These are phyloP conservation scores for Oenanthe sinensis DNA, from an alignment of 129 eudicot genomes.

Conservation along the genomic window DNA sequence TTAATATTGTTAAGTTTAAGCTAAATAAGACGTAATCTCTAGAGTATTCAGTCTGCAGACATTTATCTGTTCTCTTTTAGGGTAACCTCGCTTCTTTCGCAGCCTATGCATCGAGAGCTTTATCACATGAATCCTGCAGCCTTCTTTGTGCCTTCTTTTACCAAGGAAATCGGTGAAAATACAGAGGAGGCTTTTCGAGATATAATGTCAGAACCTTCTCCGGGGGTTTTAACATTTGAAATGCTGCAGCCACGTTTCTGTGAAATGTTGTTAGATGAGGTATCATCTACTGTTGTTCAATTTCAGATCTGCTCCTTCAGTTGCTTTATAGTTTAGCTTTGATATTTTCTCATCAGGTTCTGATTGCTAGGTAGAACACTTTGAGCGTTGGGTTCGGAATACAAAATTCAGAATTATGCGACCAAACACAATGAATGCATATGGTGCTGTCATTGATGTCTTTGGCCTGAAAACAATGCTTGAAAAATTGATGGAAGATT, in stretches of 20 bases:
- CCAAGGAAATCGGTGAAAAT: conserved; percentile 51
- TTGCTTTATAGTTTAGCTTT: conserved; percentile 34
- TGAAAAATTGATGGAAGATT: conserved; percentile 71
- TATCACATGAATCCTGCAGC: conserved; percentile 51
- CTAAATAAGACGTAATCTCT: not conserved
- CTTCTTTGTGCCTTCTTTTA: conserved; percentile 74
- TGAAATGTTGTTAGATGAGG: conserved; percentile 77
- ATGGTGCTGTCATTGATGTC: conserved; percentile 90
- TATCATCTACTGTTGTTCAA: conserved; percentile 19
- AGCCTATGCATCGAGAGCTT: conserved; percentile 73
- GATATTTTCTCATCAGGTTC: conserved; percentile 39
- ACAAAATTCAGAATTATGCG: conserved; percentile 77
- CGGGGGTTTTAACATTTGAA: conserved; percentile 66
- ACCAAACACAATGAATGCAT: conserved; percentile 83
- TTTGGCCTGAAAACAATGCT: conserved; percentile 89
- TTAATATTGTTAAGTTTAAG: not conserved
- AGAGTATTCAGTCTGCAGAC: not conserved
- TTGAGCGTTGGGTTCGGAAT: conserved; percentile 72
- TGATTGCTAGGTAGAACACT: conserved; percentile 76
- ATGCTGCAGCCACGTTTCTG: conserved; percentile 92
- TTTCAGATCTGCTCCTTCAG: conserved; percentile 19
- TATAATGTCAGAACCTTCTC: conserved; percentile 78
- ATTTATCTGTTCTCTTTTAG: not conserved
- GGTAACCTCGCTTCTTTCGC: conserved; percentile 20
- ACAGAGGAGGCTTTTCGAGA: conserved; percentile 57